Percentiles rank a stretch among this genome's conserved stretches.
These are phyloP conservation scores for Pouteria campechiana DNA, from an alignment of 179 eudicot species.

Conservation along the genomic window DNA sequence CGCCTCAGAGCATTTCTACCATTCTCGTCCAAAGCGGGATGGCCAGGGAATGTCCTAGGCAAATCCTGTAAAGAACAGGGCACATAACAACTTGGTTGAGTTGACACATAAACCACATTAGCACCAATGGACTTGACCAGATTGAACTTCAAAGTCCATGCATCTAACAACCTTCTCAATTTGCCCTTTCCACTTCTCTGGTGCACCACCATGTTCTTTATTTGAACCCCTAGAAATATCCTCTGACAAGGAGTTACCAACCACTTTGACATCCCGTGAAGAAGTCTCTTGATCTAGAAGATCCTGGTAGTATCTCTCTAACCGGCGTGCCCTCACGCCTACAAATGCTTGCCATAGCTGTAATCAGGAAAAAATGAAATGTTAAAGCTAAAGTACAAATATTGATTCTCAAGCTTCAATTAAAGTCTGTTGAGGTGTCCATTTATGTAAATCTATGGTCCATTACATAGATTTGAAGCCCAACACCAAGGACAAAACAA, in stretches of 20 bases:
- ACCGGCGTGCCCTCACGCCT: conserved; percentile 69
- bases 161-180: conserved; percentile 71
- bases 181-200: conserved; percentile 90
- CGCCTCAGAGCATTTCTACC: conserved; percentile 97
- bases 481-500: too few relatives aligned
- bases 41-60: conserved; percentile 96
- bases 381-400: too few relatives aligned
- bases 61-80: conserved; percentile 54
- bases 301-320: conserved; percentile 69
- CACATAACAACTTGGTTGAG: neutral
- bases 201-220: conserved; percentile 19
- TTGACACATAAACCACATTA: neutral
- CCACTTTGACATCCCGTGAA: conserved; percentile 16
- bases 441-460: too few relatives aligned
- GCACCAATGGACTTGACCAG: neutral
- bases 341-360: conserved; percentile 99
- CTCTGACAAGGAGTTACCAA: conserved; percentile 14
- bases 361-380: conserved; percentile 11
- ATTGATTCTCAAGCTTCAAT: too few relatives aligned
- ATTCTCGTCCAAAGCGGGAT: conserved; percentile 93
- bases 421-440: too few relatives aligned
- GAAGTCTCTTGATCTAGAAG: conserved; percentile 42
- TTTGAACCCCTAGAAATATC: conserved; percentile 17
- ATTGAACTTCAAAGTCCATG: neutral
- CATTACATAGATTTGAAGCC: too few relatives aligned